phyloP scores from a whole-genome alignment of 148 eudicot species.

The Cornus florida region DNA sequence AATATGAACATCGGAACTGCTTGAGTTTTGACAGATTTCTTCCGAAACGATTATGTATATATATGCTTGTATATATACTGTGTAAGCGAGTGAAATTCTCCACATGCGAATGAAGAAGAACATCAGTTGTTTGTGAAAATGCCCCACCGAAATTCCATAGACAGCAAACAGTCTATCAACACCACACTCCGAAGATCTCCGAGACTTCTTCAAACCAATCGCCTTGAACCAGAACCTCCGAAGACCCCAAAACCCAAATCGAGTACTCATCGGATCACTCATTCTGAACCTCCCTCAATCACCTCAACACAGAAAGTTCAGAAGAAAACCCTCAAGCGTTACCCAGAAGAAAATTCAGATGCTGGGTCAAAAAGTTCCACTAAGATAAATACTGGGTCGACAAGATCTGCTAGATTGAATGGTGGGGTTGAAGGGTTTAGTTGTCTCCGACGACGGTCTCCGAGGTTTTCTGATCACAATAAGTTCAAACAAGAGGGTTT shows the following conservation, averaged over 20 bases:
- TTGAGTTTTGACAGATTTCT: no score
- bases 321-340: conserved; percentile 6
- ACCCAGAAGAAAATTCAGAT: neutral
- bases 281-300: conserved; percentile 3
- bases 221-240: conserved; percentile 10
- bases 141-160: conserved; percentile 35
- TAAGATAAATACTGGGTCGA: neutral
- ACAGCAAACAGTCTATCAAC: conserved; percentile 11
- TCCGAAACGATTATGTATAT: no score
- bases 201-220: conserved; percentile 31
- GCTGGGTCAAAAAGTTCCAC: no score
- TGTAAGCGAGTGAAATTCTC: neutral
- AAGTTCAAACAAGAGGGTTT: neutral
- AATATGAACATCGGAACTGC: no score
- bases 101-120: neutral
- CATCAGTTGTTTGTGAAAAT: conserved; percentile 51
- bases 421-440: conserved; percentile 11
- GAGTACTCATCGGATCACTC: neutral
- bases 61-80: no score
- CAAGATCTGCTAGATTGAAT: conserved; percentile 22
- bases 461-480: conserved; percentile 26
- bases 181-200: conserved; percentile 52
- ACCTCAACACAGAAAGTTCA: conserved; percentile 1
- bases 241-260: conserved; percentile 25
- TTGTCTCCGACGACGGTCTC: conserved; percentile 28